These are phyloP conservation scores for Durotheca rogersii DNA, from an alignment of 495 filamentous ascomycete species.

Conservation along the genomic window DNA sequence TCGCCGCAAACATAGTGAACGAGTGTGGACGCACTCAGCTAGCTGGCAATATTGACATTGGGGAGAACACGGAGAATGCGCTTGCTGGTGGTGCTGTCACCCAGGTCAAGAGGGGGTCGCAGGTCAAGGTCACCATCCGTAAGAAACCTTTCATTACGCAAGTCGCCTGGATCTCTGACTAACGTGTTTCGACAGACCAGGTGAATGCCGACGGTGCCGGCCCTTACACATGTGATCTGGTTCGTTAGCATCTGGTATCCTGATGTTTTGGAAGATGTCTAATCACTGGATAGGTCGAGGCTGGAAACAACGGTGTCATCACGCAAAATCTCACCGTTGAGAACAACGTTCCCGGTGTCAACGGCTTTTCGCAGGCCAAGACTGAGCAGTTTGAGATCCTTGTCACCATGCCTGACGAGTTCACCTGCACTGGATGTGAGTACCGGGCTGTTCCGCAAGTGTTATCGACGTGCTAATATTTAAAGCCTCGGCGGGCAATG, in stretches of 20 bases:
- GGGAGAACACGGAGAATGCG: constrained; percentile 53
- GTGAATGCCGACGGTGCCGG: constrained; percentile 59
- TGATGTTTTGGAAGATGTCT: too few relatives aligned
- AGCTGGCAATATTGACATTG: constrained; percentile 55
- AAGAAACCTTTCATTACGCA: not conserved
- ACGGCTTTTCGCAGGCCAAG: constrained; percentile 50
- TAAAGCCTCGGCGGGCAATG: constrained; percentile 46
- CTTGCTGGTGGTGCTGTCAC: constrained; percentile 47
- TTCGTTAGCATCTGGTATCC: constrained; percentile 1
- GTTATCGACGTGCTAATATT: not conserved
- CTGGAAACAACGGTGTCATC: constrained; percentile 46
- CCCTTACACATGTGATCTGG: constrained; percentile 52
- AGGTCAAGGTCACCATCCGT: constrained; percentile 46
- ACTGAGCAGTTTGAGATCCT: constrained; percentile 47
- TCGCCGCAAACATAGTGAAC: constrained; percentile 47
- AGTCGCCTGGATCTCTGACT: not conserved
- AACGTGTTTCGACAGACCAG: constrained; percentile 43
- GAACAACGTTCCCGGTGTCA: constrained; percentile 49
- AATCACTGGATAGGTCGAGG: constrained; percentile 39
- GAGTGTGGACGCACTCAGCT: constrained; percentile 53
- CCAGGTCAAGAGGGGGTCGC: constrained; percentile 41
- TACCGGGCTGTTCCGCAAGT: not conserved
- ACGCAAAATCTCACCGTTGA: constrained; percentile 44
- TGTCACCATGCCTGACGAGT: constrained; percentile 45
- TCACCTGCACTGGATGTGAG: constrained; percentile 44